These are phyloP conservation scores for Solanum boliviense DNA, from an alignment of 257 asterid genomes.

Conservation along the genomic window DNA sequence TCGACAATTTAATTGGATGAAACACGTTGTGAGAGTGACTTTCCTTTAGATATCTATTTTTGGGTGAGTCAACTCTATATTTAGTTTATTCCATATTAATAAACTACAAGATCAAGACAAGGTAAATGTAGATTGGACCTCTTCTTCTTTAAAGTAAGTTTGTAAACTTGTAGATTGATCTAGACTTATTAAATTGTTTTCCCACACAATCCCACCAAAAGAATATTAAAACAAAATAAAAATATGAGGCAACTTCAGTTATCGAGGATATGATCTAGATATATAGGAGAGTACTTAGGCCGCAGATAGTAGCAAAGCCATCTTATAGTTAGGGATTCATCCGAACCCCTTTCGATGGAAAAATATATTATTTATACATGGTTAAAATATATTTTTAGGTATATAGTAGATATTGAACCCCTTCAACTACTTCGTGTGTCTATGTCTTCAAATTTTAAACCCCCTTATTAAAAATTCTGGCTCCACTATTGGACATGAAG, in stretches of 20 bases:
- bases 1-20: background rate
- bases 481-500: background rate
- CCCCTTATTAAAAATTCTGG: too few relatives aligned
- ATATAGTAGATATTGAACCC: too few relatives aligned
- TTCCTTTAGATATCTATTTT: background rate
- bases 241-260: background rate
- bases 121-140: background rate
- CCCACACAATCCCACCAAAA: background rate
- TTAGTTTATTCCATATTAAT: background rate
- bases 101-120: background rate
- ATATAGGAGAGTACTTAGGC: background rate
- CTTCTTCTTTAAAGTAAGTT: background rate
- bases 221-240: background rate
- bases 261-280: background rate
- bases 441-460: too few relatives aligned
- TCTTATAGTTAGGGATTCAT: too few relatives aligned
- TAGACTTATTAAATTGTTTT: background rate
- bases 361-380: too few relatives aligned
- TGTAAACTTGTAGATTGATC: background rate
- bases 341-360: too few relatives aligned
- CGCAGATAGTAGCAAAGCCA: too few relatives aligned
- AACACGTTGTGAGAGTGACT: background rate
- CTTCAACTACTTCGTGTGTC: too few relatives aligned
- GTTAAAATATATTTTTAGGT: too few relatives aligned
- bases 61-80: background rate